These are phyloP conservation scores for Gossypium australe DNA, from an alignment of 345 rosid species.

Conservation along the genomic window DNA sequence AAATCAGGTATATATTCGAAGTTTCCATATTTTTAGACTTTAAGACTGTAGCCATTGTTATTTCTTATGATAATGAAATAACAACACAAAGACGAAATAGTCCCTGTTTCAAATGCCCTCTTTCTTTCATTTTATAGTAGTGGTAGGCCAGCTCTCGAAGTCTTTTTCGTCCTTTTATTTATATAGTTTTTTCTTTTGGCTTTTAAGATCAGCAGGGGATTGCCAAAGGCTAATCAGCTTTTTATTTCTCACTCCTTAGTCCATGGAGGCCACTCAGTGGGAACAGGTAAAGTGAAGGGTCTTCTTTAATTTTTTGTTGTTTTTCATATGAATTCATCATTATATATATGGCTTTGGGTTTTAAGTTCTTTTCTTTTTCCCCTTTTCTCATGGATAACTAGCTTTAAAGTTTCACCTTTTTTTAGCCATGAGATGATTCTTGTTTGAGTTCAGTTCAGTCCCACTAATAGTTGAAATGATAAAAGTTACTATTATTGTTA, in stretches of 20 bases:
- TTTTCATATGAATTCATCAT: slow-evolving; percentile 13
- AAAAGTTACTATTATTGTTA: too few species aligned
- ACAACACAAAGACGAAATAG: slow-evolving; percentile 14
- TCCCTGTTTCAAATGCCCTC: slow-evolving; percentile 9
- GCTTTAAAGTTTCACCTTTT: slow-evolving; percentile 12
- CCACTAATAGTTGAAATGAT: slow-evolving; percentile 9
- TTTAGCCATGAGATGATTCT: slow-evolving; percentile 17
- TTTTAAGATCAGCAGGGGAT: slow-evolving; percentile 18
- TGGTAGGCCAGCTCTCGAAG: slow-evolving; percentile 13
- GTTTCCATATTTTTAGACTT: neutral
- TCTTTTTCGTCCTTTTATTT: neutral
- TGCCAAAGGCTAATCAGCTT: slow-evolving; percentile 13
- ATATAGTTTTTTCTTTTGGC: too few species aligned
- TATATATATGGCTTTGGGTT: neutral
- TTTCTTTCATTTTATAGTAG: slow-evolving; percentile 5
- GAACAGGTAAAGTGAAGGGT: slow-evolving; percentile 32
- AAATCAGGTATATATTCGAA: neutral
- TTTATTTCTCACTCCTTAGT: slow-evolving; percentile 14
- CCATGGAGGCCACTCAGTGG: slow-evolving; percentile 42
- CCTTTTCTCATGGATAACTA: neutral
- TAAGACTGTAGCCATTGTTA: neutral
- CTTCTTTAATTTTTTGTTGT: slow-evolving; percentile 9
- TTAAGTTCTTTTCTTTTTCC: neutral
- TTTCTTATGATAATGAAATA: neutral
- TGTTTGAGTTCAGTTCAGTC: slow-evolving; percentile 7